phyloP scores from a whole-genome alignment of 1,139 yeast genomes.

The Zygosaccharomyces pseudobailii region DNA sequence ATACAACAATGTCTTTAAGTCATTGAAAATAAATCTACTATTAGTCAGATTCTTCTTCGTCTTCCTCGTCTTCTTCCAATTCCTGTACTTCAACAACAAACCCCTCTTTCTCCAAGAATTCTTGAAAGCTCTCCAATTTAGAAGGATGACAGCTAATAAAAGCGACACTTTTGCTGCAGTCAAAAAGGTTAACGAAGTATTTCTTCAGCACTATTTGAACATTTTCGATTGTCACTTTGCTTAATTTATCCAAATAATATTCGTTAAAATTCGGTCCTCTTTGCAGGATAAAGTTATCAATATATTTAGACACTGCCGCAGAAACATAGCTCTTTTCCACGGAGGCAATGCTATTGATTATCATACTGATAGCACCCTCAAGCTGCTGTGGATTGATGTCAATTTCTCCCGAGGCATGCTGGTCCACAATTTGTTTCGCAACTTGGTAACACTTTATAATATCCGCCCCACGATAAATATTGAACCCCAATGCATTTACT shows the following conservation, averaged over 20 bases:
- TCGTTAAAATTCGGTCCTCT: constrained; percentile 64
- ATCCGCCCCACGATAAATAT: constrained; percentile 81
- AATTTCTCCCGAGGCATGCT: constrained; percentile 49
- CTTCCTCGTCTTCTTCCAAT: constrained; percentile 37
- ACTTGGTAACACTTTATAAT: constrained; percentile 64
- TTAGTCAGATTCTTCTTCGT: constrained; percentile 26
- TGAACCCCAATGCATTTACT: constrained; percentile 60
- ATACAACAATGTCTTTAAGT: neutral
- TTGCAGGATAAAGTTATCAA: constrained; percentile 59
- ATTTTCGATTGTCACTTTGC: constrained; percentile 52
- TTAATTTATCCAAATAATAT: constrained; percentile 45
- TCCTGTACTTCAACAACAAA: constrained; percentile 59
- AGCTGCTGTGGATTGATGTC: constrained; percentile 55
- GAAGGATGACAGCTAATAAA: constrained; percentile 74
- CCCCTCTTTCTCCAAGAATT: constrained; percentile 50
- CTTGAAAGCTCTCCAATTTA: constrained; percentile 46
- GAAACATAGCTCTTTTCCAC: constrained; percentile 54
- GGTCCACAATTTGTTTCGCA: constrained; percentile 63
- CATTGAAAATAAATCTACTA: neutral
- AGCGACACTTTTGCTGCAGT: constrained; percentile 48
- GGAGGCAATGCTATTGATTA: constrained; percentile 67
- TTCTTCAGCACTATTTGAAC: constrained; percentile 50
- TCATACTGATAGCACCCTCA: constrained; percentile 69
- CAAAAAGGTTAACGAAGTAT: constrained; percentile 62
- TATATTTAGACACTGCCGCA: constrained; percentile 63